phyloP scores from a whole-genome alignment of 768 basidiomycete genomes.

The Leucosporidium yakuticum region DNA sequence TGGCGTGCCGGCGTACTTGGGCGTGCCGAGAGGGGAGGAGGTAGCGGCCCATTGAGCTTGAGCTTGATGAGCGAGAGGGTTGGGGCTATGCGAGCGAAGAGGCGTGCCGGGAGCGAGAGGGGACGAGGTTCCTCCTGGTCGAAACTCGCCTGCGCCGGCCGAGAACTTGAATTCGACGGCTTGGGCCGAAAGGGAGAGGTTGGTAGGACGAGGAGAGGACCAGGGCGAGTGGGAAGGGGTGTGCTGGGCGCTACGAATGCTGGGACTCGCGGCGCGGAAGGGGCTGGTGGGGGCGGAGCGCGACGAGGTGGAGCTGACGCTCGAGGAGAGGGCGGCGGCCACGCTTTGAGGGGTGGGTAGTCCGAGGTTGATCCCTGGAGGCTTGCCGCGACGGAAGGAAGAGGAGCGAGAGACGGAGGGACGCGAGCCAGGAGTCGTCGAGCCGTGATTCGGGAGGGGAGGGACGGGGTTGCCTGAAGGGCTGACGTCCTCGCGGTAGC shows the following conservation, averaged over 20 bases:
- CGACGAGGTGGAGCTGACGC: conserved; percentile 2
- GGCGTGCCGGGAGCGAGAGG: conserved; percentile 21
- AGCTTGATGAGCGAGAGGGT: conserved; percentile 27
- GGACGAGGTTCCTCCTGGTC: conserved; percentile 14
- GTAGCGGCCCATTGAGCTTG: conserved; percentile 29
- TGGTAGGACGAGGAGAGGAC: conserved; percentile 12
- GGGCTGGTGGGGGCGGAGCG: conserved; percentile 26
- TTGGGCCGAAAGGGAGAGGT: conserved; percentile 13
- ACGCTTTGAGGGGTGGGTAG: conserved; percentile 5
- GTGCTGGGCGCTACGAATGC: not conserved
- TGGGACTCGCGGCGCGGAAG: conserved; percentile 8
- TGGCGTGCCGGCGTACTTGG: conserved; percentile 3
- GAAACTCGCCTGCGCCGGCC: conserved; percentile 28
- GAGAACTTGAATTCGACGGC: conserved; percentile 32
- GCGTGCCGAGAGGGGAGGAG: conserved; percentile 32
- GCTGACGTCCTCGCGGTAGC: conserved; percentile 28
- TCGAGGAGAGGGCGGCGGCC: conserved; percentile 9
- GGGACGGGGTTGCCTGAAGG: conserved; percentile 32
- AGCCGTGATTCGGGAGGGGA: conserved; percentile 30
- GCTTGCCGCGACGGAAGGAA: conserved; percentile 21
- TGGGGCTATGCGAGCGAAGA: conserved; percentile 19
- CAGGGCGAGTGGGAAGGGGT: conserved; percentile 23
- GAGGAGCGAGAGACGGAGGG: conserved; percentile 32
- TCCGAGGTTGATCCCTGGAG: conserved; percentile 10
- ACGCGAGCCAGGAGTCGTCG: conserved; percentile 17